Evolutionary conservation across 768 basidiomycete genomes (phyloP).

Genomic region (Cystofilobasidium bisporidii): DNA sequence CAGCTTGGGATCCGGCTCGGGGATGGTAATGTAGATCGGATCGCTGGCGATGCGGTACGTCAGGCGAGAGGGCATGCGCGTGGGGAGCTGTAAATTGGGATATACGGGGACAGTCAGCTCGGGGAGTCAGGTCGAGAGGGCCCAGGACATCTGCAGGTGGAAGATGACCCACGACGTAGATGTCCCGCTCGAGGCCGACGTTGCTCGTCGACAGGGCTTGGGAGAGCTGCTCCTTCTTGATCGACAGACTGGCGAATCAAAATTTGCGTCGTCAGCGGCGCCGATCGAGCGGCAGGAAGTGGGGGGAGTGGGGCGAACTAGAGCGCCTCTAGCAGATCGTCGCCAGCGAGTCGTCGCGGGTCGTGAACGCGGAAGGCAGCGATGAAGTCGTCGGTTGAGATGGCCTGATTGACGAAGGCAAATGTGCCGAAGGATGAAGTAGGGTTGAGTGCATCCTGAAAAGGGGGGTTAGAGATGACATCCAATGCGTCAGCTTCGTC

Average conservation of each 20-base stretch:
- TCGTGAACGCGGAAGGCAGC: slow-evolving; percentile 75
- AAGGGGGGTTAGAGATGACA: not conserved
- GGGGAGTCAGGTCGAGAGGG: not conserved
- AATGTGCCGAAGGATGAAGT: slow-evolving; percentile 33
- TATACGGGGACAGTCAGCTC: too few species aligned
- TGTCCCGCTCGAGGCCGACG: slow-evolving; percentile 44
- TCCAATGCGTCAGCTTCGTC: not conserved
- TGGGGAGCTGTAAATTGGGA: slow-evolving; percentile 38
- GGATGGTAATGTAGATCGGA: slow-evolving; percentile 73
- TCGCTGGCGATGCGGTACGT: slow-evolving; percentile 85
- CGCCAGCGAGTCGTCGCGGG: slow-evolving; percentile 56
- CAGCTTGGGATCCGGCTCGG: slow-evolving; percentile 71
- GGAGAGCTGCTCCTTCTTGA: slow-evolving; percentile 51
- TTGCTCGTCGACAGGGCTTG: slow-evolving; percentile 53
- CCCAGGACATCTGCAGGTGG: not conserved
- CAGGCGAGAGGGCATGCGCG: slow-evolving; percentile 56
- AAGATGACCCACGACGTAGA: slow-evolving; percentile 42
- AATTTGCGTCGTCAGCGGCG: not conserved
- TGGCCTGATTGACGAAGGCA: slow-evolving; percentile 36
- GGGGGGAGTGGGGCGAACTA: slow-evolving; percentile 56
- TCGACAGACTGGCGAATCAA: slow-evolving; percentile 4
- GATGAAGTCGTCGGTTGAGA: slow-evolving; percentile 68
- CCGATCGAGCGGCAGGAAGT: too few species aligned
- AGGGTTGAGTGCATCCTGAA: slow-evolving; percentile 57
- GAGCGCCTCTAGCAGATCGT: slow-evolving; percentile 64